Evolutionary conservation across 2,329 filamentous ascomycete species (phyloP).

Genomic region (Stemphylium beticola): DNA sequence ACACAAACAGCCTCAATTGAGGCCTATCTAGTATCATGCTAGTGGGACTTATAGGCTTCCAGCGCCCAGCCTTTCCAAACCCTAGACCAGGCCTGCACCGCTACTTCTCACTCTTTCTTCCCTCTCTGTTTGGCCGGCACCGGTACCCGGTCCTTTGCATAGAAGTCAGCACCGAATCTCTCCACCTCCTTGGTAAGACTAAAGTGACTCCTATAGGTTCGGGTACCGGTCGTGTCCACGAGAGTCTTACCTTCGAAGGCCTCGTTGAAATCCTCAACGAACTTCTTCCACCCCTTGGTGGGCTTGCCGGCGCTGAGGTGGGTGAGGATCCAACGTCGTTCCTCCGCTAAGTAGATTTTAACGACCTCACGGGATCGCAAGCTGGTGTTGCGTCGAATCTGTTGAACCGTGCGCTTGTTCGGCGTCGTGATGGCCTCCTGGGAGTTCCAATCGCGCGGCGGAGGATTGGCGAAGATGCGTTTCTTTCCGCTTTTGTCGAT

Average conservation of each 20-base stretch:
- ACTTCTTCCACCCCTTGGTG: conserved; percentile 28
- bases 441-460: conserved; percentile 35
- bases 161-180: conserved; percentile 32
- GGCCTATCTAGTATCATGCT: neutral
- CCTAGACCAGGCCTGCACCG: neutral
- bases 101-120: conserved; percentile 8
- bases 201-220: conserved; percentile 28
- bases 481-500: conserved; percentile 27
- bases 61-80: neutral
- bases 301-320: conserved; percentile 31
- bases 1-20: neutral
- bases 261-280: conserved; percentile 34
- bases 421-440: conserved; percentile 35
- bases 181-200: conserved; percentile 39
- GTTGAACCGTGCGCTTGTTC: conserved; percentile 41
- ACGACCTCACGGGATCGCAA: conserved; percentile 35
- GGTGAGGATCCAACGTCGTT: conserved; percentile 33
- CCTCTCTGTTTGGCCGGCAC: conserved; percentile 13
- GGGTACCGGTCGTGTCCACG: neutral
- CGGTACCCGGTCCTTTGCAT: conserved; percentile 29
- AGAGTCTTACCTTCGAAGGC: conserved; percentile 27
- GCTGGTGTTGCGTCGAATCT: conserved; percentile 38
- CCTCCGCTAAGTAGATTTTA: conserved; percentile 25
- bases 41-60: neutral
- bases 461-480: conserved; percentile 35